Conservation (phyloP, 2,329 filamentous ascomycete genomes). For the Fusarium kyushuense region DNA sequence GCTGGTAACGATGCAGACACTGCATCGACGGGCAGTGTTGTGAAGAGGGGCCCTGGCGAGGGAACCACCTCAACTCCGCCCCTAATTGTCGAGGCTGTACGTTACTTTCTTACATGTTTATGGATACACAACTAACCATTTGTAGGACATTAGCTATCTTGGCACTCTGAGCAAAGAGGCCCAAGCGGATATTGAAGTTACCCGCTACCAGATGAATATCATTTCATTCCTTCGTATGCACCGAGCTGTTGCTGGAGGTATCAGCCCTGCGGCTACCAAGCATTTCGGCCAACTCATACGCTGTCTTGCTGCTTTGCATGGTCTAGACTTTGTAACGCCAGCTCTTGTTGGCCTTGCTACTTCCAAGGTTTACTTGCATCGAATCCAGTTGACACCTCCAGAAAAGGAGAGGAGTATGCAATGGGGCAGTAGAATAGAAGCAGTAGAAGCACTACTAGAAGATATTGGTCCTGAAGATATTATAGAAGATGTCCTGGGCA, state of each 20-base stretch:
- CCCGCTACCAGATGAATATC: conserved; percentile 88
- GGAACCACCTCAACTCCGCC: conserved; percentile 44
- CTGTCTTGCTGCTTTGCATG: conserved; percentile 84
- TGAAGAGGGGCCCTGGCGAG: conserved; percentile 53
- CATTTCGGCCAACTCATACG: conserved; percentile 78
- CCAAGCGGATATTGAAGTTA: conserved; percentile 79
- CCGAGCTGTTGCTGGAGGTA: conserved; percentile 82
- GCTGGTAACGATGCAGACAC: conserved; percentile 50
- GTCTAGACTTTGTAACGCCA: conserved; percentile 83
- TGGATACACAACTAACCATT: conserved; percentile 28
- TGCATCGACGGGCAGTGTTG: conserved; percentile 60
- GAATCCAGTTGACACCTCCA: conserved; percentile 76
- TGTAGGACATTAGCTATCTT: conserved; percentile 69
- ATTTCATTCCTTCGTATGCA: conserved; percentile 88
- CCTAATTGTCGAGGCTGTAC: conserved; percentile 60
- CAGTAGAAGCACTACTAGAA: conserved; percentile 75
- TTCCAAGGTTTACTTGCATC: conserved; percentile 88
- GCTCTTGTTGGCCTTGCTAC: conserved; percentile 85
- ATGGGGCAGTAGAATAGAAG: conserved; percentile 85
- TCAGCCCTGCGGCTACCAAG: conserved; percentile 81
- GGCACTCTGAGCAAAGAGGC: conserved; percentile 69
- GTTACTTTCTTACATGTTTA: conserved; percentile 14
- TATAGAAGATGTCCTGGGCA: conserved; percentile 71
- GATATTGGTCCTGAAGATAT: conserved; percentile 71
- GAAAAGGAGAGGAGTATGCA: conserved; percentile 87